phyloP scores from a whole-genome alignment of 257 asterid species.

The Voacanga thouarsii region DNA sequence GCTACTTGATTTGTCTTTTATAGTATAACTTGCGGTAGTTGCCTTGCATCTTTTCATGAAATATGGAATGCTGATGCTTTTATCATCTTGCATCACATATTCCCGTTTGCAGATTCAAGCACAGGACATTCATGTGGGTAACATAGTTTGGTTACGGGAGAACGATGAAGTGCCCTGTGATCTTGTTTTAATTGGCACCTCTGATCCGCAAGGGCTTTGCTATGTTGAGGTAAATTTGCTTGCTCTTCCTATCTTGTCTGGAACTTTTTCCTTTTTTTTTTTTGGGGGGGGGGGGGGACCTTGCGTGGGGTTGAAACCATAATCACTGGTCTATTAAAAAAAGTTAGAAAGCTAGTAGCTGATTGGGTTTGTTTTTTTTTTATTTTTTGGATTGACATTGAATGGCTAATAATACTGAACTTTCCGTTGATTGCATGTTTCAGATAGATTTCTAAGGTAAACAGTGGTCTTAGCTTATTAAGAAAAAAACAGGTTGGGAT shows the following conservation, averaged over 20 bases:
- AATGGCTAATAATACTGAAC: not conserved
- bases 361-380: not conserved
- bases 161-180: slow-evolving; percentile 99
- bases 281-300: no score
- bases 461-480: not conserved
- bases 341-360: not conserved
- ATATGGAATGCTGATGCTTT: not conserved
- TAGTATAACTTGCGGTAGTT: not conserved
- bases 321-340: not conserved
- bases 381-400: no score
- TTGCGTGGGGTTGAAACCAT: no score
- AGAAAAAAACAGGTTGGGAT: not conserved
- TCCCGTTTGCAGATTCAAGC: slow-evolving; percentile 67
- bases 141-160: slow-evolving; percentile 96
- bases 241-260: slow-evolving; percentile 1
- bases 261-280: no score
- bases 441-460: not conserved
- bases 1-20: not conserved
- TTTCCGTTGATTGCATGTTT: not conserved
- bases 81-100: slow-evolving; percentile 19
- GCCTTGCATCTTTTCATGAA: not conserved
- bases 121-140: slow-evolving; percentile 84
- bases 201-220: slow-evolving; percentile 92
- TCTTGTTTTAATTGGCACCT: slow-evolving; percentile 87
- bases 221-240: slow-evolving; percentile 72